These are phyloP conservation scores for Ilex aquifolium DNA, from an alignment of 257 asterid genomes.

Conservation along the genomic window DNA sequence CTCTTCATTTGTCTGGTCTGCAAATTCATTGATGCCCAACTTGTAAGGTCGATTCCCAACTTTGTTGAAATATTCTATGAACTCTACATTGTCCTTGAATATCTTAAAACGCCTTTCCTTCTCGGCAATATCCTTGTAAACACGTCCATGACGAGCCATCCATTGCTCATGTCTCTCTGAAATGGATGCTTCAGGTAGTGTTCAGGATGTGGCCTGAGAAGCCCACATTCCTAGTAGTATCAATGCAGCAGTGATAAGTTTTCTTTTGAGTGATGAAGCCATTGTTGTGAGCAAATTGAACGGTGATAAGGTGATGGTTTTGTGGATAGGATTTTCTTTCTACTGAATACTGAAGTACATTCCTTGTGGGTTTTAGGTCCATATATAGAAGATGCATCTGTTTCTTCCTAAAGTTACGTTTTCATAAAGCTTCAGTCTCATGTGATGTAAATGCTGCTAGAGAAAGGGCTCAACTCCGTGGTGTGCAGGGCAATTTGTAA, in stretches of 20 bases:
- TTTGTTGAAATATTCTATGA: background rate
- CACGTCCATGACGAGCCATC: background rate
- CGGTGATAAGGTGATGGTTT: too few species aligned
- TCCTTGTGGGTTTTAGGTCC: too few species aligned
- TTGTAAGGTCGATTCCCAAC: background rate
- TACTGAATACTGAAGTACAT: too few species aligned
- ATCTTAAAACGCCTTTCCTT: background rate
- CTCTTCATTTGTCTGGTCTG: background rate
- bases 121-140: background rate
- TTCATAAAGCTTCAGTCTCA: too few species aligned
- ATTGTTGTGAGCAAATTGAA: too few species aligned
- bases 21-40: background rate
- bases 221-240: background rate
- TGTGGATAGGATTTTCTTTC: too few species aligned
- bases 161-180: background rate
- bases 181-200: background rate
- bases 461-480: too few species aligned
- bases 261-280: too few species aligned
- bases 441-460: too few species aligned
- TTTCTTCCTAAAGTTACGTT: too few species aligned
- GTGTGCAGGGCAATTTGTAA: too few species aligned
- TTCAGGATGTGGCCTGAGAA: background rate
- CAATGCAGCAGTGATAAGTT: background rate
- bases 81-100: background rate
- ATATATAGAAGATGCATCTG: too few species aligned